Evolutionary conservation across 1,139 yeast genomes (phyloP).

Genomic region (Pichia norvegensis): DNA sequence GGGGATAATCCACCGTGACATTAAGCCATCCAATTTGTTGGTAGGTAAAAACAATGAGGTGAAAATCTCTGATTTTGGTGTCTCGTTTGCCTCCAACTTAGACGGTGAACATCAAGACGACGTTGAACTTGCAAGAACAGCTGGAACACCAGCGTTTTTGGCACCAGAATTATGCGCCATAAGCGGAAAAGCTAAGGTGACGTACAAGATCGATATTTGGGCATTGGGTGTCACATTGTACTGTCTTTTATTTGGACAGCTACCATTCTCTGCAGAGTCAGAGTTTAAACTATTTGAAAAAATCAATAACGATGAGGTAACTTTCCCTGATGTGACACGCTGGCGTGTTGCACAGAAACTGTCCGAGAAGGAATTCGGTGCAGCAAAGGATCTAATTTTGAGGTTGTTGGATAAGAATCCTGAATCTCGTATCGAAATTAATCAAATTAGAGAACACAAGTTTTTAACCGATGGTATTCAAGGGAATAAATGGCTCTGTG

Average conservation of each 20-base stretch:
- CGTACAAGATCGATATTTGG: constrained; percentile 88
- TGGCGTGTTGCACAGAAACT: constrained; percentile 34
- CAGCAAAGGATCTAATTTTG: constrained; percentile 59
- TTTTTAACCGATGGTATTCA: constrained; percentile 62
- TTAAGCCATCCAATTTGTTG: constrained; percentile 89
- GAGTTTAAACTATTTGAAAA: constrained; percentile 83
- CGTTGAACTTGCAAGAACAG: constrained; percentile 79
- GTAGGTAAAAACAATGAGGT: constrained; percentile 67
- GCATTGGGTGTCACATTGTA: constrained; percentile 90
- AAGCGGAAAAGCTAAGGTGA: constrained; percentile 37
- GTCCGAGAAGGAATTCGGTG: constrained; percentile 40
- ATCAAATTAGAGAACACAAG: constrained; percentile 72
- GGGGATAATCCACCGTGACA: constrained; percentile 94
- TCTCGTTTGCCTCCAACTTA: constrained; percentile 68
- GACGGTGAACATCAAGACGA: constrained; percentile 60
- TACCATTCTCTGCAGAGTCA: constrained; percentile 86
- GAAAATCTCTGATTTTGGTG: constrained; percentile 95
- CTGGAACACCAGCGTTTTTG: constrained; percentile 84
- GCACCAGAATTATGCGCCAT: constrained; percentile 70
- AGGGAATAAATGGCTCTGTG: constrained; percentile 21
- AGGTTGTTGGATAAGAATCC: constrained; percentile 70
- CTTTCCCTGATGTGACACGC: constrained; percentile 46
- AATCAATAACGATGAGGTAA: constrained; percentile 57
- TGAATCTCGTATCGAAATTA: constrained; percentile 55
- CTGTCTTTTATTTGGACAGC: constrained; percentile 77